These are phyloP conservation scores for Prinsepia uniflora DNA, from an alignment of 306 rosid species.

Conservation along the genomic window DNA sequence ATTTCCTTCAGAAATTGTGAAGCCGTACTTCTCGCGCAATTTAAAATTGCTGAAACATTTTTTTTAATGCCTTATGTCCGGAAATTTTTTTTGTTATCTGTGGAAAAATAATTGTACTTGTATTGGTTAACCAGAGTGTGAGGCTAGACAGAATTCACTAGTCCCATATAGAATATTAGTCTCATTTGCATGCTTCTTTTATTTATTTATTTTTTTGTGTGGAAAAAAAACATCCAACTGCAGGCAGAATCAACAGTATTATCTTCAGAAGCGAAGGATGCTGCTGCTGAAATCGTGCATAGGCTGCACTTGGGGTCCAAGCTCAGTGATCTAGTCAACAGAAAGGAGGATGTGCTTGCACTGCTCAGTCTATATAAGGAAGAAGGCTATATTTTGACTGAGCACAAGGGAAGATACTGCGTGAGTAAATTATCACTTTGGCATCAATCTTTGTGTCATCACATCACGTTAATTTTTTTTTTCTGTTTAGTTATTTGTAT, in stretches of 20 bases:
- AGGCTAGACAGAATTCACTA: neutral
- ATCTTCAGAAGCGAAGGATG: conserved; percentile 75
- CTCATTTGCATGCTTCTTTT: conserved; percentile 16
- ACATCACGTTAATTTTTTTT: neutral
- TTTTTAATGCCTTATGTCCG: no score
- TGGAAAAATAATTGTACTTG: no score
- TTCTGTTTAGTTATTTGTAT: neutral
- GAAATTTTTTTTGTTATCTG: neutral
- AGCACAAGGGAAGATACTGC: conserved; percentile 64
- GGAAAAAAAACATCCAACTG: neutral
- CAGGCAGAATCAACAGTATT: conserved; percentile 49
- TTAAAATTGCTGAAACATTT: neutral
- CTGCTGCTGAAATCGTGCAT: conserved; percentile 67
- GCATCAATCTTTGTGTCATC: neutral
- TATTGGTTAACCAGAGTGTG: no score
- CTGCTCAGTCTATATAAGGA: conserved; percentile 58
- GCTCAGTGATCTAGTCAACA: conserved; percentile 67
- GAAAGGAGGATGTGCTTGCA: conserved; percentile 63
- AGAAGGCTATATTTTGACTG: conserved; percentile 82
- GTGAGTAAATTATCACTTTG: conserved; percentile 46
- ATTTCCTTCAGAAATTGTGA: neutral
- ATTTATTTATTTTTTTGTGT: conserved; percentile 21
- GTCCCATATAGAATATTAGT: neutral
- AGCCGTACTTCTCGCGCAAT: neutral
- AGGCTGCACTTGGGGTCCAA: conserved; percentile 84